Percentiles rank a stretch among this genome's conserved stretches.
These are phyloP conservation scores for Mycosarcoma mackinlayi DNA, from an alignment of 1,284 basidiomycete species.

Conservation along the genomic window DNA sequence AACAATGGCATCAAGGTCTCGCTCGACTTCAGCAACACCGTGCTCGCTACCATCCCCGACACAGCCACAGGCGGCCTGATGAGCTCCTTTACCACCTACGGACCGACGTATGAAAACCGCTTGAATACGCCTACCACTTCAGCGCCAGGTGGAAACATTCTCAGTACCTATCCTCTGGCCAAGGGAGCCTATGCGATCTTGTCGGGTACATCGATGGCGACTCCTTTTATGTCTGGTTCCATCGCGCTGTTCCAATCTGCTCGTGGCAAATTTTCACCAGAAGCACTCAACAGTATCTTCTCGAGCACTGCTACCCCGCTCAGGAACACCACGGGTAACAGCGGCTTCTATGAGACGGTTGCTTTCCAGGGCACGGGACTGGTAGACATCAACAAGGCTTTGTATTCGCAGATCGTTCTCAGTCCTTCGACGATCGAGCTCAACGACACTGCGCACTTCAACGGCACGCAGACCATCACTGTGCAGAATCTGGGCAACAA, in stretches of 20 bases:
- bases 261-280: slow-evolving; percentile 70
- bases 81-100: slow-evolving; percentile 74
- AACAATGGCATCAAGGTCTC: slow-evolving; percentile 70
- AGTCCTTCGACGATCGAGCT: slow-evolving; percentile 75
- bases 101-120: slow-evolving; percentile 75
- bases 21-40: slow-evolving; percentile 73
- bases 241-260: slow-evolving; percentile 75
- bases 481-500: slow-evolving; percentile 57
- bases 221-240: slow-evolving; percentile 74
- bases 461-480: slow-evolving; percentile 46
- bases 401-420: slow-evolving; percentile 72
- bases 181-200: slow-evolving; percentile 70
- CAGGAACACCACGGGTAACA: slow-evolving; percentile 71
- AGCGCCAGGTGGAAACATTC: slow-evolving; percentile 74
- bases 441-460: slow-evolving; percentile 75
- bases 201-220: slow-evolving; percentile 70
- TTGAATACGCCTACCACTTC: slow-evolving; percentile 73
- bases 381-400: slow-evolving; percentile 75
- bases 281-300: slow-evolving; percentile 72
- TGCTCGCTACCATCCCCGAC: slow-evolving; percentile 65
- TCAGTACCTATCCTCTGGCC: slow-evolving; percentile 56
- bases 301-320: slow-evolving; percentile 74
- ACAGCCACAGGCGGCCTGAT: slow-evolving; percentile 73
- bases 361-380: slow-evolving; percentile 77
- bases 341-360: slow-evolving; percentile 74